Evolutionary conservation across 768 basidiomycete species (phyloP).

Genomic region (Lactarius psammicola): DNA sequence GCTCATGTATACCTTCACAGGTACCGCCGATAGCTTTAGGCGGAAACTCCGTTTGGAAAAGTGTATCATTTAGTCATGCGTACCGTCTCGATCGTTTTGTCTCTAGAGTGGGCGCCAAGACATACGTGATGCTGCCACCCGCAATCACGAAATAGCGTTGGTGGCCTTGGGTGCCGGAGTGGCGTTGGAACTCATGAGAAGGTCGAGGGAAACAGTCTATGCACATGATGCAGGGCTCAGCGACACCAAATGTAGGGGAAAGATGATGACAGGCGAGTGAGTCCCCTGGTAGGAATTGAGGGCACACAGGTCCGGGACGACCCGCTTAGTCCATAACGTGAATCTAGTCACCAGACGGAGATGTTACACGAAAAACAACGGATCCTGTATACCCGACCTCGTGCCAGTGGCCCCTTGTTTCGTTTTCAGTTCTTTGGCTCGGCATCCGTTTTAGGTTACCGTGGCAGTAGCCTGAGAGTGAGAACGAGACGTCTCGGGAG

Average conservation of each 20-base stretch:
- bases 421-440: background rate
- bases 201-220: background rate
- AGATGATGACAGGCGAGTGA: background rate
- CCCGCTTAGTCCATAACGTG: background rate
- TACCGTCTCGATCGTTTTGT: background rate
- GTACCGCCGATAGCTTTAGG: background rate
- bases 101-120: background rate
- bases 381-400: background rate
- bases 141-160: background rate
- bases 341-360: background rate
- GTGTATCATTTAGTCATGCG: background rate
- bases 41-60: background rate
- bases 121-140: background rate
- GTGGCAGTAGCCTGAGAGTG: background rate
- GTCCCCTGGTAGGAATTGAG: background rate
- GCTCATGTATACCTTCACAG: background rate
- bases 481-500: background rate
- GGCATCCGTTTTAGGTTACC: background rate
- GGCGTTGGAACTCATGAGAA: background rate
- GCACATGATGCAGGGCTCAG: background rate
- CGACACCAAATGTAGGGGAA: background rate
- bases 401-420: constrained; percentile 2
- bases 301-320: background rate
- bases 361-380: background rate
- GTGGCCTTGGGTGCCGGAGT: background rate